Conservation (phyloP, 805 yeast species). For the Hanseniaspora hatyaiensis region DNA sequence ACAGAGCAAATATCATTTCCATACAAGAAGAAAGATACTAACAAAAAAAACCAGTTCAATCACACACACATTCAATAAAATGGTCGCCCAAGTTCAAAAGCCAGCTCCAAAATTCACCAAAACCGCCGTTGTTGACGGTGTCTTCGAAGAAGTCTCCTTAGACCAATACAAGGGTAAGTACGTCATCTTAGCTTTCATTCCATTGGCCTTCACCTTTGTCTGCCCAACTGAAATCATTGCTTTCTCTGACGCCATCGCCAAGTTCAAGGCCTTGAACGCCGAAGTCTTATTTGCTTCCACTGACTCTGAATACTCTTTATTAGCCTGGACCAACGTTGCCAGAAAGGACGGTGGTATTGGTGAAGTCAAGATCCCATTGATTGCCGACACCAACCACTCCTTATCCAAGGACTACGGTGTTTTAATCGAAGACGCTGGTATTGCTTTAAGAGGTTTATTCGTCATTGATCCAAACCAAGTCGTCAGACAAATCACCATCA, state of each 20-base stretch:
- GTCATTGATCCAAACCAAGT: constrained; percentile 91
- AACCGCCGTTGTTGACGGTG: constrained; percentile 95
- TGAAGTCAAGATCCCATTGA: constrained; percentile 81
- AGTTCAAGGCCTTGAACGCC: constrained; percentile 75
- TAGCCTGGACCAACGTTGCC: constrained; percentile 96
- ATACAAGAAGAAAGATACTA: background rate
- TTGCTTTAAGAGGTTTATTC: constrained; percentile 96
- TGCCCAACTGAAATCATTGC: constrained; percentile 99
- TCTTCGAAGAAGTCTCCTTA: constrained; percentile 85
- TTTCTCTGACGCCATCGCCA: constrained; percentile 87
- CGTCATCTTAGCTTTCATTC: constrained; percentile 93
- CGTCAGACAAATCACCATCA: constrained; percentile 93
- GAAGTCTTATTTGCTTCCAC: constrained; percentile 93
- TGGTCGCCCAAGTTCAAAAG: constrained; percentile 85
- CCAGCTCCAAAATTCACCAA: constrained; percentile 95
- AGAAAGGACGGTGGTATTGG: constrained; percentile 99
- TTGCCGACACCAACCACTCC: constrained; percentile 94
- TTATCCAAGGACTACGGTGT: constrained; percentile 96
- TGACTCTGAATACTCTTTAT: constrained; percentile 92
- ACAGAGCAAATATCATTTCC: no score
- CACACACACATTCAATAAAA: constrained; percentile 28
- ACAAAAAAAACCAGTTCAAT: background rate
- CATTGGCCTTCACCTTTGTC: constrained; percentile 97
- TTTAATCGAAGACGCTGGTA: constrained; percentile 87
- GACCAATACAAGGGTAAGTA: constrained; percentile 97